These are phyloP conservation scores for Hypoxylon sp. DNA, from an alignment of 2,329 filamentous ascomycete species.

Conservation along the genomic window DNA sequence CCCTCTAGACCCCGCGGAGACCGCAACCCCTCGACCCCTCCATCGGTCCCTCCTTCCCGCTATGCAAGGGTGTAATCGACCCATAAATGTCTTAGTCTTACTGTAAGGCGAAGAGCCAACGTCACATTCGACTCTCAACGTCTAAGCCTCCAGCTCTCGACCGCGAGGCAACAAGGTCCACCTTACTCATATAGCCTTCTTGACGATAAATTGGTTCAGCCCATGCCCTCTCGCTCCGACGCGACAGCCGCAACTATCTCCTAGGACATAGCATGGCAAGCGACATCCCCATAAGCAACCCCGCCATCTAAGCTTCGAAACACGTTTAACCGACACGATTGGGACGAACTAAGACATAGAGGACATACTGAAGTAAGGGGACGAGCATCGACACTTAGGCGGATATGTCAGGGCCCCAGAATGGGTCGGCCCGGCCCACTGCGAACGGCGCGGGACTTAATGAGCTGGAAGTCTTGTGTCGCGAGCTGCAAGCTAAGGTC, in stretches of 20 bases:
- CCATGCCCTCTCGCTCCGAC: conserved; percentile 2
- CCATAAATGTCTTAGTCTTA: conserved; percentile 40
- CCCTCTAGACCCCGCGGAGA: conserved; percentile 25
- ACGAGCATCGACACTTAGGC: background rate
- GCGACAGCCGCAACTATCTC: conserved; percentile 16
- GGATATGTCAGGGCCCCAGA: conserved; percentile 25
- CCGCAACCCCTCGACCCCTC: conserved; percentile 19
- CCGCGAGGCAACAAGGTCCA: conserved; percentile 20
- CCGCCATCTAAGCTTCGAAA: conserved; percentile 11
- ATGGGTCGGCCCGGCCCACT: conserved; percentile 27
- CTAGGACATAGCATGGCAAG: conserved; percentile 26
- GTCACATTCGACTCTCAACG: conserved; percentile 28
- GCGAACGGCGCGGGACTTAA: conserved; percentile 32
- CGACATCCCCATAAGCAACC: conserved; percentile 18
- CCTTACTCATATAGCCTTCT: conserved; percentile 37
- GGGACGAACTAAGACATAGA: background rate
- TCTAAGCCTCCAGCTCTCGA: conserved; percentile 15
- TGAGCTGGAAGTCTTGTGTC: conserved; percentile 39
- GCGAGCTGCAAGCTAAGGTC: conserved; percentile 70
- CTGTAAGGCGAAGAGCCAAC: conserved; percentile 37
- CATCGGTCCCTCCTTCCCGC: conserved; percentile 9
- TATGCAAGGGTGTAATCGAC: conserved; percentile 19
- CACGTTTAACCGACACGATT: conserved; percentile 2
- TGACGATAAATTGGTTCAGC: conserved; percentile 11
- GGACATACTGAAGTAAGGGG: background rate